Conservation (phyloP, 1,284 basidiomycete genomes). For the Sanghuangporus baumii region DNA sequence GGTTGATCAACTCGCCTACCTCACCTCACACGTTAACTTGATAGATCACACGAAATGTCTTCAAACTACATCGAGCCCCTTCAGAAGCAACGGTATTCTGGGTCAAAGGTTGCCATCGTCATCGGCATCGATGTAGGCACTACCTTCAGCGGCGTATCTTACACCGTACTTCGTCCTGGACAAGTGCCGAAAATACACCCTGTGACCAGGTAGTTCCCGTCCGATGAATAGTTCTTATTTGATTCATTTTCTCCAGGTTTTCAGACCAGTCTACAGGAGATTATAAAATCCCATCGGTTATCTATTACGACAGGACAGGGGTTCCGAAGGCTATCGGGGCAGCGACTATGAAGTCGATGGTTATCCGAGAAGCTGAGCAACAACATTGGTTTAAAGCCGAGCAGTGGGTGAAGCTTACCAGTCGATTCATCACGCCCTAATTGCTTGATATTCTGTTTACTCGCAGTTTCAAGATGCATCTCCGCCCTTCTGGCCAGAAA, state of each 20-base stretch:
- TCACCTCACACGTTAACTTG: not conserved
- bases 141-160: conserved; percentile 7
- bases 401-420: conserved; percentile 40
- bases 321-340: conserved; percentile 67
- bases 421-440: not conserved
- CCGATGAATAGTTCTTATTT: not conserved
- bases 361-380: conserved; percentile 58
- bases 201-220: not conserved
- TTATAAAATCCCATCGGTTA: conserved; percentile 69
- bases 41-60: not conserved
- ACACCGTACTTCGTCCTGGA: not conserved
- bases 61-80: not conserved
- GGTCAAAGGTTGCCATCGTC: not conserved
- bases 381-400: conserved; percentile 68
- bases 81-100: not conserved
- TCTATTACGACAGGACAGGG: conserved; percentile 62
- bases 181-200: not conserved
- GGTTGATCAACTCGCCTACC: not conserved
- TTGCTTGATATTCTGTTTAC: not conserved
- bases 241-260: conserved; percentile 30
- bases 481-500: conserved; percentile 67
- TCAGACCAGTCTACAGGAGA: conserved; percentile 51
- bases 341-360: conserved; percentile 57
- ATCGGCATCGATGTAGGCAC: conserved; percentile 10
- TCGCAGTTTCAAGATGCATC: conserved; percentile 65